Base-by-base conservation (phyloP, 2,329 filamentous ascomycete genomes). In the Cytospora piceae region DNA sequence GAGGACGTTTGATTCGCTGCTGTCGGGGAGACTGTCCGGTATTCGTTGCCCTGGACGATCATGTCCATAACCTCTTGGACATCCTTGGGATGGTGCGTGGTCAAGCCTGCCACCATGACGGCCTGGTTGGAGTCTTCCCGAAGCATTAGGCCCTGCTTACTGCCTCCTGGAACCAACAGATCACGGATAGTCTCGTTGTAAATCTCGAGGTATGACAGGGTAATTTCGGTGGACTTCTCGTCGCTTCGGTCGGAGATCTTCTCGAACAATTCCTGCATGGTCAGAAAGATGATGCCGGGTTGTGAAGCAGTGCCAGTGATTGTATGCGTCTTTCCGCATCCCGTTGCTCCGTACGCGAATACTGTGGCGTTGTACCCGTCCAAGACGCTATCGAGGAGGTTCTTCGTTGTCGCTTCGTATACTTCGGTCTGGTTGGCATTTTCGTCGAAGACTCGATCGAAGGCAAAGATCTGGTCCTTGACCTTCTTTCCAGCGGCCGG, bases 171-270 rank as follows among this genome's bases (percentile, higher is more conserved):
- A n/a, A 95, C 90, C 53, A 99, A 83, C 73, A 99, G 80, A 79
- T 99, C 95, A 61, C 95, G 92, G 73, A 99, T 99, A 0, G 94
- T 97, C 80, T 99, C 95, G 76, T 99, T 99, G 83, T 99, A 99
- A 69, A 99, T 99, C 76, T 99, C 95, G 46, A 99, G 85, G 74
- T 98, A 99, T 0, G 94, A 97, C 20, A 99, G 86, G 0, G 94
- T 93, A 62, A 99, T 83, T 73, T 98, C 95, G 4, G 93, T 95
- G 32, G 88, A 83, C 78, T 97, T 98, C 67, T 97, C 93, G 65
- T 91, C 88, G 68, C 89, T 90, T 62, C 92, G 81, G 64, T 98
- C 95, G n/a, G 84, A 82, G 71, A 99, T 97, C 77, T 94, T 92
- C 80, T 99, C 95, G 74, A 99, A 99, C 29, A 99, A 83, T 78